Evolutionary conservation across 2,329 filamentous ascomycete species (phyloP), one percentile per base, ranked within the genome.

Genomic region (Colletotrichum coccodes): DNA sequence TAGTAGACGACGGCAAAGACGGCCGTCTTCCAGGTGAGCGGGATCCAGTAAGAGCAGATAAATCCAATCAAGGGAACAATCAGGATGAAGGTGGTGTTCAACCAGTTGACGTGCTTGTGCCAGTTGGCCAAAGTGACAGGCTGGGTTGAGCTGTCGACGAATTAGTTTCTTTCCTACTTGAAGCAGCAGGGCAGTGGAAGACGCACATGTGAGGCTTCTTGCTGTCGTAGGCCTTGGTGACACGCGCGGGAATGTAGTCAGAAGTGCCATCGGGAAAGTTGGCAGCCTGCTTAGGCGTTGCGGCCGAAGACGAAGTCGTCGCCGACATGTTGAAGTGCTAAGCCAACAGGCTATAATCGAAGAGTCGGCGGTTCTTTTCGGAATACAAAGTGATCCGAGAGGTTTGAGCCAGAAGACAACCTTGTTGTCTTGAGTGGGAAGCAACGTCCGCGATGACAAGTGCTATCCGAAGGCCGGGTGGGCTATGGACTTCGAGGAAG

Each of bases 71-170:
- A 71, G 47, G 95, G 94, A 52, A 97, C 87, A 73, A 92, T 86
- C 72, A 97, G 81, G 79, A 97, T 95, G 79, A 97, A 88, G 71
- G 86, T 87, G 71, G 93, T 91, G 81, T 97, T 97, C 73, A 97
- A 87, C 94, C 94, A 97, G 87, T 97, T 94, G 85, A 97, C 88
- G 79, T 97, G 94, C 84, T 95, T 92, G 83, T 94, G 91, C 93
- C 93, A 96, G 85, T 97, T 97, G 76, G 86, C 84, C 81, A 86
- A 87, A 69, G 93, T 97, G 75, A 97, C 91, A 66, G 92, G 92
- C 71, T 89, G 89, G 72, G 97, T 94, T 72, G 93, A 90, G 81
- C 66, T 69, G 46, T 28, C 9, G 11, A 28, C 4, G 28, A 1
- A 2, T 69, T 28, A 69, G 56, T 26, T 21, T 6, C 14, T 12